Evolutionary conservation across 108 stramenopile genomes (phyloP).

Genomic region (Skeletonema tropicum): DNA sequence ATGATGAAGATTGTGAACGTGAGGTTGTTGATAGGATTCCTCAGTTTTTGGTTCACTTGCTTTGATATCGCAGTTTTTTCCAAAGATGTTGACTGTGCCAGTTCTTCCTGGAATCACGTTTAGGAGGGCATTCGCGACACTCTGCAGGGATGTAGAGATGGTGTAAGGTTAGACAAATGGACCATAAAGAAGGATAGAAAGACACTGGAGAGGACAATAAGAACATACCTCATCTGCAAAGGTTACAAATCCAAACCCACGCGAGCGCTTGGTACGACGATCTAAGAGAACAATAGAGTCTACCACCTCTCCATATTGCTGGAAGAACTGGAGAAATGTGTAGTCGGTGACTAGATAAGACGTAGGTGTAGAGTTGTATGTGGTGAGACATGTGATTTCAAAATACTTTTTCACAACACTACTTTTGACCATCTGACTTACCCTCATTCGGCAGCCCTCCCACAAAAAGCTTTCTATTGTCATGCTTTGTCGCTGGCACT

Average conservation of each 20-base stretch:
- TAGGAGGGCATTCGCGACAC: conserved; percentile 42
- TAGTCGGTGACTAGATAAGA: conserved; percentile 55
- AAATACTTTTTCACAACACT: too few relatives aligned
- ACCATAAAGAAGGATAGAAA: background rate
- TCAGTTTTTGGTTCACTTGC: conserved; percentile 62
- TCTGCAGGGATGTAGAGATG: conserved; percentile 6
- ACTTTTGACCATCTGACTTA: conserved; percentile 15
- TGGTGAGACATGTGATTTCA: too few relatives aligned
- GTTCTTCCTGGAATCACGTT: conserved; percentile 35
- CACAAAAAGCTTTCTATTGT: conserved; percentile 77
- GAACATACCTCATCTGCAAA: conserved; percentile 64
- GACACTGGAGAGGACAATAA: background rate
- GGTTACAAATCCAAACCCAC: conserved; percentile 95
- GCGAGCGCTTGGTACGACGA: conserved; percentile 70
- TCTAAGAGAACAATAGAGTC: conserved; percentile 85
- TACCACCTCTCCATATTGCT: conserved; percentile 71
- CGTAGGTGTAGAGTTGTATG: too few relatives aligned
- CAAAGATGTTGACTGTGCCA: conserved; percentile 64
- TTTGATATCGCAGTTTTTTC: conserved; percentile 76
- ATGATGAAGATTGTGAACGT: background rate
- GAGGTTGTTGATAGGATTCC: conserved; percentile 7
- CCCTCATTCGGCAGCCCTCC: conserved; percentile 70
- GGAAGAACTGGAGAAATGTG: conserved; percentile 69
- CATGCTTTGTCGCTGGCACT: conserved; percentile 61
- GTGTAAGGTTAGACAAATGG: too few relatives aligned